These are phyloP conservation scores for Rostrohypoxylon terebratum DNA, from an alignment of 495 filamentous ascomycete genomes.

Conservation along the genomic window DNA sequence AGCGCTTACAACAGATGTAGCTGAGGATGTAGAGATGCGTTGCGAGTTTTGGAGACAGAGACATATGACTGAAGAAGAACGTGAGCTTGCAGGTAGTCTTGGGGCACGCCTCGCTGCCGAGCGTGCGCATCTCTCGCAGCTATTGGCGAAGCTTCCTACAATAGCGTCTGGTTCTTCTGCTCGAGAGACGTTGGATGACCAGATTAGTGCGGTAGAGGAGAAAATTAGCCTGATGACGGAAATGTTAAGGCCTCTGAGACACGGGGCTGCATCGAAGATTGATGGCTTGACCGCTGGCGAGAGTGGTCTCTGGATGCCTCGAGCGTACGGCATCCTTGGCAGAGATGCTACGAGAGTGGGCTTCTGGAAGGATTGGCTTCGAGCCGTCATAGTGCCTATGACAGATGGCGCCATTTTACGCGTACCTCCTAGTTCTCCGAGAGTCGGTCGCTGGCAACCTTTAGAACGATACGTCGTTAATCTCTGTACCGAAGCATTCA, in stretches of 20 bases:
- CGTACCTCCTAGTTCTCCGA: constrained; percentile 87
- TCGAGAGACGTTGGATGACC: constrained; percentile 87
- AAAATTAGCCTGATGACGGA: constrained; percentile 98
- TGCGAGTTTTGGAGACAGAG: constrained; percentile 94
- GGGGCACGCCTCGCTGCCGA: constrained; percentile 91
- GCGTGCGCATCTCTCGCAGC: constrained; percentile 86
- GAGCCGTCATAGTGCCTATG: constrained; percentile 93
- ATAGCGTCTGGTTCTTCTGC: constrained; percentile 82
- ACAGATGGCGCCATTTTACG: constrained; percentile 84
- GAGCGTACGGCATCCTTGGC: constrained; percentile 93
- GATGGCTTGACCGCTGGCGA: constrained; percentile 96
- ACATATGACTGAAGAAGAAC: constrained; percentile 96
- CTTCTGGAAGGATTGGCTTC: constrained; percentile 99
- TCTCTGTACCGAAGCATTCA: constrained; percentile 93
- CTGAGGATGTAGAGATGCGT: constrained; percentile 87
- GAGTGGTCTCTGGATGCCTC: constrained; percentile 95
- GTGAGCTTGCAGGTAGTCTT: constrained; percentile 91
- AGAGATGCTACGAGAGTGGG: constrained; percentile 83
- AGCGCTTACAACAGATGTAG: constrained; percentile 81
- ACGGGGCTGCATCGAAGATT: constrained; percentile 95
- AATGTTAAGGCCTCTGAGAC: constrained; percentile 89
- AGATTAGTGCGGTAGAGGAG: constrained; percentile 95
- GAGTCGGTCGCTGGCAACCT: constrained; percentile 95
- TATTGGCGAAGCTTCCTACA: constrained; percentile 83
- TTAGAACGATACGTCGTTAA: constrained; percentile 98